Base-by-base conservation (phyloP, 75 land plant genomes). In the Pinus taeda region DNA sequence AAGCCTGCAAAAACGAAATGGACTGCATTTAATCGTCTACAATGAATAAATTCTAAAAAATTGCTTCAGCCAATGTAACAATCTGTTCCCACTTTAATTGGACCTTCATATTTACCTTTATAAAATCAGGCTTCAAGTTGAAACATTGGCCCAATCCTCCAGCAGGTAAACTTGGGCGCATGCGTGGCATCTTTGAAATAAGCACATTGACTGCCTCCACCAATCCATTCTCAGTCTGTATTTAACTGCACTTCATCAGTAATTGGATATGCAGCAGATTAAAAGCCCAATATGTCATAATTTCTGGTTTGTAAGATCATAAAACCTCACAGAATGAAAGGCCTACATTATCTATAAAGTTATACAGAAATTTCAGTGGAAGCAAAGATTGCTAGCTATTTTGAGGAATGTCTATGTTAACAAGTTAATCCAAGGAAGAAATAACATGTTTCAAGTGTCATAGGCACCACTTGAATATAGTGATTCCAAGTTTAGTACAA, bases 191-290 rank as follows among this genome's bases (percentile, higher is more conserved):
- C 75, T 82, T 86, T 77, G 92, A 84, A 24, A 94, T 85, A 61
- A 96, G 89, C 76, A 90, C 85, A 74, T 90, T 91, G 76, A 96
- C 95, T 58, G 98, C 93, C 82, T 96, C 99, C 26, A 96, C 99
- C 22, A 96, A 77, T 12, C 99, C 99, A 86, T 96, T 96, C 84
- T 96, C 99, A 77, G 91, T 93, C 99, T 96, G 93, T 56, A 37
- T 33, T 20, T 42, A 69, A 69, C 53, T n/a, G 72, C 13, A 69
- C 12, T 24, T 69, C 55, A 69, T 69, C 24, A 69, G 72, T 36
- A 69, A 55, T 65, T 37, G 39, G n/a, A 69, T n/a, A 42, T 22
- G 70, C 33, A 60, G 75, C 58, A 74, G 20, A 58, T 30, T 59
- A 18, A 26, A 74, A 20, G 30, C 36, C 53, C n/a, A 69, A 42